Percentiles rank a stretch among this genome's conserved stretches.
These are phyloP conservation scores for Sclerotinia minor DNA, from an alignment of 2,329 filamentous ascomycete species.

Conservation along the genomic window DNA sequence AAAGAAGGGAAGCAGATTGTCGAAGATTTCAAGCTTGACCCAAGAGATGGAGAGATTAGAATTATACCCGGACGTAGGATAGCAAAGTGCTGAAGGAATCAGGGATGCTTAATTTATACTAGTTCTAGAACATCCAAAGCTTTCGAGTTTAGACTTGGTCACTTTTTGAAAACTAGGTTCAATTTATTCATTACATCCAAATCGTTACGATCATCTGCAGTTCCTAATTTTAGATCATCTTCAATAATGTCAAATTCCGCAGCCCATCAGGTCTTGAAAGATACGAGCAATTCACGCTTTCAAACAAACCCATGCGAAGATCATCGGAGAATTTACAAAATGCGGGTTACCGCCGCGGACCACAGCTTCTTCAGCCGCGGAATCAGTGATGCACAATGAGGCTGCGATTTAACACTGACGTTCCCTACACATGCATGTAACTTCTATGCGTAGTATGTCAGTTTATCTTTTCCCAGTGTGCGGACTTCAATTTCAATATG, in stretches of 20 bases:
- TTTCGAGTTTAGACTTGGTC: not conserved
- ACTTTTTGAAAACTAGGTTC: not conserved
- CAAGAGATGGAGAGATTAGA: slow-evolving; percentile 37
- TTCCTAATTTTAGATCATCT: not conserved
- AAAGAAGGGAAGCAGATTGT: slow-evolving; percentile 27
- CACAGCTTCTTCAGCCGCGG: not conserved
- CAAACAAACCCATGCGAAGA: slow-evolving; percentile 7
- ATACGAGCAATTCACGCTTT: not conserved
- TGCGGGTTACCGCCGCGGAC: not conserved
- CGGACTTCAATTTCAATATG: not conserved
- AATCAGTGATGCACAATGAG: not conserved
- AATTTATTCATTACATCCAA: not conserved
- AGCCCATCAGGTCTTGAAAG: not conserved
- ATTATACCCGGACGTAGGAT: slow-evolving; percentile 29
- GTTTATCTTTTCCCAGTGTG: not conserved
- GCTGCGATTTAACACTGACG: not conserved
- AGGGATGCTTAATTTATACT: not conserved
- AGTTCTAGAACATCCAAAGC: not conserved
- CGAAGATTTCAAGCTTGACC: slow-evolving; percentile 29
- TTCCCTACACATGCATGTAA: not conserved
- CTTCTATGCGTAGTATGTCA: not conserved
- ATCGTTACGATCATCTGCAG: not conserved
- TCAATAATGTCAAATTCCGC: not conserved
- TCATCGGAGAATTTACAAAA: slow-evolving; percentile 2
- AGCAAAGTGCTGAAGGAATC: not conserved